Base-by-base conservation (phyloP, 208 protist species). In the Crithidia mellificae region DNA sequence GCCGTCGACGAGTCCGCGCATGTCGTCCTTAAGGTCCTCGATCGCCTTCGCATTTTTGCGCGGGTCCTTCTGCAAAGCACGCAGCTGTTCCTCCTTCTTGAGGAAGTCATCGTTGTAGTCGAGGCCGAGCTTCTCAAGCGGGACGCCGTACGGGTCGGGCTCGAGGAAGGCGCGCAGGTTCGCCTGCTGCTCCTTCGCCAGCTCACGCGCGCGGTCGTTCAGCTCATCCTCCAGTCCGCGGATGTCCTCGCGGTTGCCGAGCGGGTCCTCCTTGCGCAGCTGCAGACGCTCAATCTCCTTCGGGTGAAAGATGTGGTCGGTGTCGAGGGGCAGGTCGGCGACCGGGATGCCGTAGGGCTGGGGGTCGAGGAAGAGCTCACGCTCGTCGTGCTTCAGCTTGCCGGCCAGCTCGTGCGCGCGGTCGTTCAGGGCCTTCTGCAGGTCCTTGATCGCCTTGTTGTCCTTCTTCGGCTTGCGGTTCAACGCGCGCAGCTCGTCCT, bases 91-190 rank as follows among this genome's bases (percentile, higher is more conserved):
- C 63, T 88, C 83, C 39, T 67, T 74, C 2, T 36, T 34, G 6
- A 29, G 11, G 58, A 79, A 83, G 1, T 38, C 51, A 4, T 66
- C 34, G 67, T 88, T 71, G 9, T 25, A 20, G 38, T 85, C 75
- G 15, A 91, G 69, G 38, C 83, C 75, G 15, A 91, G 69, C 25
- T 81, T 43, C 19, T 58, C 34, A 36, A 34, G 17, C 47, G 81
- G 20, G 32, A 63, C n/a, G 19, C 44, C 56, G 15, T n/a, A n/a
- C n/a, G 72, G 0, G 4, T 69, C 56, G 5, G 25, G 44, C 15
- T 71, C 51, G 25, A 93, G 72, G 47, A 81, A 89, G 47, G 27
- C 67, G 34, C 85, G 77, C 46, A 82, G 74, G 65, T 85, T 83
- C 38, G 17, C 61, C 27, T 51, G 25, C 54, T 86, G 74, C 34